Evolutionary conservation across 1,139 yeast species (phyloP), one percentile per base, ranked within the genome.

Genomic region (Cylindricascospora bacillispora): DNA sequence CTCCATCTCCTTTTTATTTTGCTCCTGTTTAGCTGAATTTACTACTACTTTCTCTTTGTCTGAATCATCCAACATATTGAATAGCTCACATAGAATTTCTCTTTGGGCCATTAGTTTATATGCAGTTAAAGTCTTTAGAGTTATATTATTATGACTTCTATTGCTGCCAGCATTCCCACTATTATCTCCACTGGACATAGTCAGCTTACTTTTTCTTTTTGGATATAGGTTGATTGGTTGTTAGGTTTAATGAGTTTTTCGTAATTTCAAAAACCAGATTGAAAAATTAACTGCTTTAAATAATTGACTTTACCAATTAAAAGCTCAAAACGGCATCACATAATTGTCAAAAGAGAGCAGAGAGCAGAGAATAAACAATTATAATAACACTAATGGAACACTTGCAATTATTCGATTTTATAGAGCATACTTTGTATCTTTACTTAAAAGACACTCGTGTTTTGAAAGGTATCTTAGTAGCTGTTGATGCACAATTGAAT

Each of bases 51-150:
- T 28, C 22, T 32, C 40, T 24, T 45, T 38, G 22, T 44, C 43
- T 9, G 40, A 24, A 23, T 42, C 47, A 29, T 51, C 55, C 13
- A 40, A 35, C 18, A 49, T 30, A 22, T 47, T 39, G 32, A 51
- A 49, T 28, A 50, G 31, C 32, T 50, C 56, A 21, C 44, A 39
- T 38, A 50, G 38, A 23, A 40, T 46, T 31, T 49, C 55, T 13
- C 54, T 36, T 16, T 45, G 44, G 9, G 41, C 23, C 22, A 50
- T 33, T 24, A 49, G 35, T 31, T 49, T 44, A 28, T 47, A 42
- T 3, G 56, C 56, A 2, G 55, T 48, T 21, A 50, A 29, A 2
- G 49, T 45, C 36, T 47, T 48, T 28, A 51, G 36, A 14, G 51
- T 46, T 20, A 45, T 35, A 16, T 40, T 45, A 16, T 35, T 41